phyloP scores from a whole-genome alignment of 345 rosid species.

The Gossypium longicalyx region DNA sequence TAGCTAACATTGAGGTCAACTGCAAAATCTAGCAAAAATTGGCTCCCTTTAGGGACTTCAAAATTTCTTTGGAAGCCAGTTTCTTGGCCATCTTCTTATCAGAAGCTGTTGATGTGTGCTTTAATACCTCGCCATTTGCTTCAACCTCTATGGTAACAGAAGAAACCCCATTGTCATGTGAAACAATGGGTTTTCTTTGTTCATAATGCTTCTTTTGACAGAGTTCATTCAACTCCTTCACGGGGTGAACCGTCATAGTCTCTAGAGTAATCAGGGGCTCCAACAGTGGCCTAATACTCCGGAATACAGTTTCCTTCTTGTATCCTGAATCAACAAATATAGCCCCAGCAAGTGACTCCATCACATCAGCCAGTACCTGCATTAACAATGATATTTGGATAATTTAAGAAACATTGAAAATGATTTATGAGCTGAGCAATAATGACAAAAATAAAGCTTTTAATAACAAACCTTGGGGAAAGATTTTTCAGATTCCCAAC shows the following conservation, averaged over 20 bases:
- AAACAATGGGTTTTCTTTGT: conserved; percentile 11
- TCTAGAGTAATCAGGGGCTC: conserved; percentile 67
- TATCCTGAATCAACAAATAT: conserved; percentile 75
- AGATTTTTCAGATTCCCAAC: conserved; percentile 75
- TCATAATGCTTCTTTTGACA: conserved; percentile 45
- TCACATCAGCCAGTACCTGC: conserved; percentile 85
- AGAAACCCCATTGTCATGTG: conserved; percentile 20
- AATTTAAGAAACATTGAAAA: neutral
- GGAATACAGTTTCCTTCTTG: conserved; percentile 51
- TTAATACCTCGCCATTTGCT: conserved; percentile 38
- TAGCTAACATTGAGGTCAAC: too few relatives aligned
- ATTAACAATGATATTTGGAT: neutral
- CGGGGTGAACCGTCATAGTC: conserved; percentile 59
- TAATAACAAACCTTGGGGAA: conserved; percentile 59
- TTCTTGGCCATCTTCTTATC: conserved; percentile 52
- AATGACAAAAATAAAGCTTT: neutral
- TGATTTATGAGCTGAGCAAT: neutral
- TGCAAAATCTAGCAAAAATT: neutral
- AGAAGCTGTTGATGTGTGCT: conserved; percentile 33
- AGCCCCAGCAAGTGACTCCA: conserved; percentile 89
- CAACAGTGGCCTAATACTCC: conserved; percentile 63
- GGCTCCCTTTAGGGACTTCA: conserved; percentile 41
- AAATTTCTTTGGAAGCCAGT: conserved; percentile 52
- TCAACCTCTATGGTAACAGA: conserved; percentile 44
- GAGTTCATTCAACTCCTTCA: conserved; percentile 50